Evolutionary conservation across 768 basidiomycete genomes (phyloP).

Genomic region (Chalciporus sphaerocephalus): DNA sequence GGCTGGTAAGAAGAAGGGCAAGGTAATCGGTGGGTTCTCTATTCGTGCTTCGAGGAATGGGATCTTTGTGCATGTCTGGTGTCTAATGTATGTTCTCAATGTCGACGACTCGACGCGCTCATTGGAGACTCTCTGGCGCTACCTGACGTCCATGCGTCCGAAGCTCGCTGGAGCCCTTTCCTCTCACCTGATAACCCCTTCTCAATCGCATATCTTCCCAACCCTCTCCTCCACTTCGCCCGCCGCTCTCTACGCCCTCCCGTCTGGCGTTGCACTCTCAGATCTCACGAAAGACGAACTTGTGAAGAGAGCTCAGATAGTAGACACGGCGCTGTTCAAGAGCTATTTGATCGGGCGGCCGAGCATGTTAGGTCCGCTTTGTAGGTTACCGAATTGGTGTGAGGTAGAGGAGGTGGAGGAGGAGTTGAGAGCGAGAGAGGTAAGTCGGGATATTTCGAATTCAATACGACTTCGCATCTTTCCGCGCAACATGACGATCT

Average conservation of each 20-base stretch:
- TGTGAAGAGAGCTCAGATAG: conserved; percentile 84
- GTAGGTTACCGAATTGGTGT: conserved; percentile 93
- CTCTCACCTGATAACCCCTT: conserved; percentile 61
- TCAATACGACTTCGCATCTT: conserved; percentile 3
- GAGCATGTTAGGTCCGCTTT: conserved; percentile 76
- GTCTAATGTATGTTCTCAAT: not conserved
- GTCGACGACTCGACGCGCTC: conserved; percentile 63
- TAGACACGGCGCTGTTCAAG: conserved; percentile 94
- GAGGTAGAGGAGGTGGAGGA: conserved; percentile 94
- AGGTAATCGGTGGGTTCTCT: conserved; percentile 33
- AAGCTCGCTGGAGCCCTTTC: conserved; percentile 77
- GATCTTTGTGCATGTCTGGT: not conserved
- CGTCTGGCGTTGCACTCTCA: conserved; percentile 62
- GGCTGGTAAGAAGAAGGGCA: conserved; percentile 32
- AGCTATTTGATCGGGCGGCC: conserved; percentile 82
- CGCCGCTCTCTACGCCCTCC: conserved; percentile 72
- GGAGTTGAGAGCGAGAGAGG: conserved; percentile 74
- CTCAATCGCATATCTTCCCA: conserved; percentile 63
- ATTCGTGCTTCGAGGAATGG: conserved; percentile 1
- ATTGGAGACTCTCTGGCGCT: conserved; percentile 83
- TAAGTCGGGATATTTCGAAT: conserved; percentile 29
- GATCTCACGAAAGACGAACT: conserved; percentile 79
- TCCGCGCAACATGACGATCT: too few relatives aligned
- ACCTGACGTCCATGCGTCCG: conserved; percentile 85
- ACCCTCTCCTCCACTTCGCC: conserved; percentile 69